phyloP scores from a whole-genome alignment of 192 early-diverging fungal genomes.

The Entophlyctis luteolus region DNA sequence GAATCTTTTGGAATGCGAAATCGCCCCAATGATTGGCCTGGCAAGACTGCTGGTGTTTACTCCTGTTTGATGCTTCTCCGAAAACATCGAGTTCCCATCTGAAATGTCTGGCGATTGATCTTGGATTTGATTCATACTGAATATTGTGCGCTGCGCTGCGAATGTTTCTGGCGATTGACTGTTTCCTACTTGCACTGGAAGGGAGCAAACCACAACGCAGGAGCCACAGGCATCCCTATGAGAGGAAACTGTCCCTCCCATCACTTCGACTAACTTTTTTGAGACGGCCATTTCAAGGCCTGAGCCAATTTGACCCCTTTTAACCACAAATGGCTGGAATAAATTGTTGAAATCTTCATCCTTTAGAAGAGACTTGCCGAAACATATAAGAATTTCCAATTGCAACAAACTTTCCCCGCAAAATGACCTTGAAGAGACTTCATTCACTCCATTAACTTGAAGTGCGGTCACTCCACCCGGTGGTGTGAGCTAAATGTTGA shows the following conservation, averaged over 20 bases:
- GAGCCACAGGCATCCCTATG: neutral
- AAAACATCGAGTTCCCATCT: too few relatives aligned
- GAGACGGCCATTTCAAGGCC: neutral
- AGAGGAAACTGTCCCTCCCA: neutral
- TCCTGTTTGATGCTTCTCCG: too few relatives aligned
- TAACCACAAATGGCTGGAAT: neutral
- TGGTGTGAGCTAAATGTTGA: too few relatives aligned
- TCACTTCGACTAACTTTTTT: slow-evolving; percentile 10
- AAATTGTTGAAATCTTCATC: neutral
- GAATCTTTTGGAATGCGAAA: neutral
- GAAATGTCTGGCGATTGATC: neutral
- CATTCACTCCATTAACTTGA: neutral
- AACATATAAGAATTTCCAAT: neutral
- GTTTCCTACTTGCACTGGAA: neutral
- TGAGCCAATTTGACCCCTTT: neutral
- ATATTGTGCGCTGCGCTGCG: neutral
- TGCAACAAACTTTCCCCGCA: neutral
- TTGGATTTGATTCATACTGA: neutral
- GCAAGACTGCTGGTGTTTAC: too few relatives aligned
- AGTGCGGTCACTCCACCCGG: neutral
- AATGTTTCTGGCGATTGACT: neutral
- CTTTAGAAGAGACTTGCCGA: neutral
- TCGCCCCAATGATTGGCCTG: neutral
- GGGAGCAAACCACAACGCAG: neutral
- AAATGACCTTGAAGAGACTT: neutral